Percentiles rank a stretch among this genome's conserved stretches.
These are phyloP conservation scores for Skeletonema costatum DNA, from an alignment of 108 stramenopile genomes.

Conservation along the genomic window DNA sequence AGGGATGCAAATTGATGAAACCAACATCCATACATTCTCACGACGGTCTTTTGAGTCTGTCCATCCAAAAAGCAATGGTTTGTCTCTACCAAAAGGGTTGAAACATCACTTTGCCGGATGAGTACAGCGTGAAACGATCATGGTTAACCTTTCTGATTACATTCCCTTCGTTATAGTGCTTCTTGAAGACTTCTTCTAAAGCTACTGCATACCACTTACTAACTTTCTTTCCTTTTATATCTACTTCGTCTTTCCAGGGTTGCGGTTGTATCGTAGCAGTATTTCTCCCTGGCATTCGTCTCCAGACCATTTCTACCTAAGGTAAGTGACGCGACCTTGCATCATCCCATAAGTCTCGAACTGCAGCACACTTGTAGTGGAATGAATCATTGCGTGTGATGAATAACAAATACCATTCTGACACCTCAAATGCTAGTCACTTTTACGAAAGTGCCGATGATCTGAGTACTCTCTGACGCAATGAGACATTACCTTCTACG, in stretches of 20 bases:
- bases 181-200: background rate
- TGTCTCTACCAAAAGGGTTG: constrained; percentile 15
- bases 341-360: background rate
- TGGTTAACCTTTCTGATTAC: constrained; percentile 2
- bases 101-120: background rate
- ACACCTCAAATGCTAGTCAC: constrained; percentile 21
- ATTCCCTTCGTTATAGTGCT: background rate
- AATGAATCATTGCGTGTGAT: background rate
- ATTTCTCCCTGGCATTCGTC: background rate
- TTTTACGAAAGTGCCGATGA: constrained; percentile 12
- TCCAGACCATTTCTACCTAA: background rate
- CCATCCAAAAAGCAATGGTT: constrained; percentile 2
- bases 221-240: background rate
- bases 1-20: constrained; percentile 12
- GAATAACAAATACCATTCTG: constrained; percentile 15
- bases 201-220: background rate
- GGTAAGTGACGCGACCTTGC: background rate
- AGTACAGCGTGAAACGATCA: constrained; percentile 8
- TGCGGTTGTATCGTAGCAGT: background rate
- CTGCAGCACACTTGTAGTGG: background rate
- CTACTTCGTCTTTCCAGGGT: background rate
- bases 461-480: constrained; percentile 17
- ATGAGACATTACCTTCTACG: background rate
- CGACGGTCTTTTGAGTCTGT: constrained; percentile 19
- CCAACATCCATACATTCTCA: constrained; percentile 15